Percentiles rank a stretch among this genome's conserved stretches.
These are phyloP conservation scores for Venturia aucupariae DNA, from an alignment of 2,329 filamentous ascomycete genomes.

Conservation along the genomic window DNA sequence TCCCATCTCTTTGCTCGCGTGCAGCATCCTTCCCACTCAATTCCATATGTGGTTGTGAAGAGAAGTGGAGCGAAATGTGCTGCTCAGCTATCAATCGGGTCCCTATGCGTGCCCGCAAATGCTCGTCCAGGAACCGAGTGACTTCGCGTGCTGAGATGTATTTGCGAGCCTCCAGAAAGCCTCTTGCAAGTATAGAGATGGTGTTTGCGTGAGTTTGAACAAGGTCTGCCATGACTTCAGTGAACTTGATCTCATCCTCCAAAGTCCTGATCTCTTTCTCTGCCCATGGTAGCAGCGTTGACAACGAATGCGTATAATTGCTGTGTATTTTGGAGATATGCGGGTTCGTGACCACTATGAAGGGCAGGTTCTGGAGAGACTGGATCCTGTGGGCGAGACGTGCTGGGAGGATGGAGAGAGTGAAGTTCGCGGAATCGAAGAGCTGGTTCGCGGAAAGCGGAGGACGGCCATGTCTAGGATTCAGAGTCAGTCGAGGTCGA, in stretches of 20 bases:
- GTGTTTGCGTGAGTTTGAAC: slow-evolving; percentile 92
- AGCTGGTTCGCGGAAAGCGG: slow-evolving; percentile 73
- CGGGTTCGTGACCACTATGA: slow-evolving; percentile 96
- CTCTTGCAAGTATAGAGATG: slow-evolving; percentile 82
- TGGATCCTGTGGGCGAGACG: slow-evolving; percentile 91
- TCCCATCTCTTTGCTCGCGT: background rate
- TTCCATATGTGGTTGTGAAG: slow-evolving; percentile 61
- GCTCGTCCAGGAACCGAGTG: slow-evolving; percentile 87
- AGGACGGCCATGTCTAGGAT: slow-evolving; percentile 62
- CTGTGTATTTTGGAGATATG: slow-evolving; percentile 91
- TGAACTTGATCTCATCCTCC: slow-evolving; percentile 85
- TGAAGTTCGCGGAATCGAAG: slow-evolving; percentile 89
- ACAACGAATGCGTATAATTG: slow-evolving; percentile 90
- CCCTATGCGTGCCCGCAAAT: slow-evolving; percentile 86
- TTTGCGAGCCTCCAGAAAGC: slow-evolving; percentile 85
- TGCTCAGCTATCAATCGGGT: slow-evolving; percentile 92
- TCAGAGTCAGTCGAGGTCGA: slow-evolving; percentile 17
- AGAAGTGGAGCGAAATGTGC: slow-evolving; percentile 81
- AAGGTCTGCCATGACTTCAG: slow-evolving; percentile 86
- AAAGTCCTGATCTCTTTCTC: slow-evolving; percentile 62
- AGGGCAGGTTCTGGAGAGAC: slow-evolving; percentile 84
- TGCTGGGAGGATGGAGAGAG: slow-evolving; percentile 81
- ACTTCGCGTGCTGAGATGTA: slow-evolving; percentile 79
- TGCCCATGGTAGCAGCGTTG: slow-evolving; percentile 78
- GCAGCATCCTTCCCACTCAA: slow-evolving; percentile 19